Evolutionary conservation across 2,329 filamentous ascomycete genomes (phyloP), one percentile per base, ranked within the genome.

Genomic region (Shiraia sp.): DNA sequence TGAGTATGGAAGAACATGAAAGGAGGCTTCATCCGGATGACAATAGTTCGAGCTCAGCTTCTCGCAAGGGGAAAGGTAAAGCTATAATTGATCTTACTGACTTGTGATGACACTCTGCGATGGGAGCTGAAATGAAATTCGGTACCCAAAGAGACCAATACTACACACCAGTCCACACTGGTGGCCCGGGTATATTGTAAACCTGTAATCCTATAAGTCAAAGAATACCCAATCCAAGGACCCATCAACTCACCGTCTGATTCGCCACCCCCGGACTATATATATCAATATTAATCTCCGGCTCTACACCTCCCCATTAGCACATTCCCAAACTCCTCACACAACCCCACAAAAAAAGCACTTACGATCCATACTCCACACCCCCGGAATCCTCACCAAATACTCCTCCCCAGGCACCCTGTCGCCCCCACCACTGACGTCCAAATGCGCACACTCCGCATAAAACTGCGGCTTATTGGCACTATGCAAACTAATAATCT

Each of bases 271-370:
- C 53, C 4, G 55, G 56, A 10, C 39, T 26, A 44, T 63, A 65
- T 9, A 61, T 47, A 43, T 65, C 49, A 22, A 65, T 59, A 40
- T 65, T 62, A 26, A 63, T 62, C 47, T 61, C 58, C 4, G 61
- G 59, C 29, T 61, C 59, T 64, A 15, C 24, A 31, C 2, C n/a
- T 6, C n/a, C n/a, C n/a, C n/a, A 33, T 57, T 25, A 57, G 43
- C 36, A 13, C 27, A 30, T 13, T 30, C n/a, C 6, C n/a, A 10
- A 8, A 30, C 15, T 30, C n/a, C n/a, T n/a, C 15, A 10, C 9
- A 9, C 8, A 14, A 35, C 26, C 17, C 13, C 10, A 14, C 2
- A 12, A 3, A 2, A 12, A 19, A 19, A 22, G 17, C 7, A 63
- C 60, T 53, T 36, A 63, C 59, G 52, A 42, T 57, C 43, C 60